phyloP scores from a whole-genome alignment of 2,329 filamentous ascomycete genomes.

The Hypoxylon sp. region DNA sequence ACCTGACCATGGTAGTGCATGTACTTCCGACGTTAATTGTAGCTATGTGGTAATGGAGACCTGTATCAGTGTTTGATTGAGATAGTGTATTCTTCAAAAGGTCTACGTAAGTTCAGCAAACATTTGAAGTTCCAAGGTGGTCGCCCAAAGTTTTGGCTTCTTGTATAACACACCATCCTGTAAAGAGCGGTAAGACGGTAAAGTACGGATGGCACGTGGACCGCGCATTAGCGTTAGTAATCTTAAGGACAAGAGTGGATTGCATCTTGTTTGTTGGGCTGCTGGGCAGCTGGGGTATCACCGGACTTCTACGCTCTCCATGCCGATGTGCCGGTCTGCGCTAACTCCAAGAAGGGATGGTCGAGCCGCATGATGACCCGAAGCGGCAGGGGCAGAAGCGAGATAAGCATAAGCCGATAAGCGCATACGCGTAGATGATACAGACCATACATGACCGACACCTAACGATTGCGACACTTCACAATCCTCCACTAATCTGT shows the following conservation, averaged over 20 bases:
- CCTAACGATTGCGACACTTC: slow-evolving; percentile 31
- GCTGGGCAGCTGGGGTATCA: no score
- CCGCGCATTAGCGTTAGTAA: slow-evolving; percentile 6
- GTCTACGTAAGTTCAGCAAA: background rate
- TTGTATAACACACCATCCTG: background rate
- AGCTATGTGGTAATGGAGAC: background rate
- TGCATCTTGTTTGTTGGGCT: no score
- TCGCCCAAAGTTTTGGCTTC: background rate
- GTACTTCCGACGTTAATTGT: background rate
- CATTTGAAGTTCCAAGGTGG: background rate
- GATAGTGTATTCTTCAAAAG: background rate
- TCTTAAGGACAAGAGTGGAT: slow-evolving; percentile 2
- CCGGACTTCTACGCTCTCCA: background rate
- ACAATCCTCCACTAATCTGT: slow-evolving; percentile 23
- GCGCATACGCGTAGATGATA: background rate
- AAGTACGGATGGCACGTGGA: background rate
- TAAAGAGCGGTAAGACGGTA: slow-evolving; percentile 3
- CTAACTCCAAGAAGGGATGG: slow-evolving; percentile 36
- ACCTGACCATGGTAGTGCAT: slow-evolving; percentile 11
- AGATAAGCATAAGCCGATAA: slow-evolving; percentile 44
- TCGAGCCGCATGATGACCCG: slow-evolving; percentile 25
- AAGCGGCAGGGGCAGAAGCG: slow-evolving; percentile 29
- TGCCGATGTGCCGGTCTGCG: slow-evolving; percentile 32
- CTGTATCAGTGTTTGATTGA: background rate
- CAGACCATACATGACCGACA: slow-evolving; percentile 3